Evolutionary conservation across 495 filamentous ascomycete species (phyloP), one percentile per base, ranked within the genome.

Genomic region (Pyrenula aspistea): DNA sequence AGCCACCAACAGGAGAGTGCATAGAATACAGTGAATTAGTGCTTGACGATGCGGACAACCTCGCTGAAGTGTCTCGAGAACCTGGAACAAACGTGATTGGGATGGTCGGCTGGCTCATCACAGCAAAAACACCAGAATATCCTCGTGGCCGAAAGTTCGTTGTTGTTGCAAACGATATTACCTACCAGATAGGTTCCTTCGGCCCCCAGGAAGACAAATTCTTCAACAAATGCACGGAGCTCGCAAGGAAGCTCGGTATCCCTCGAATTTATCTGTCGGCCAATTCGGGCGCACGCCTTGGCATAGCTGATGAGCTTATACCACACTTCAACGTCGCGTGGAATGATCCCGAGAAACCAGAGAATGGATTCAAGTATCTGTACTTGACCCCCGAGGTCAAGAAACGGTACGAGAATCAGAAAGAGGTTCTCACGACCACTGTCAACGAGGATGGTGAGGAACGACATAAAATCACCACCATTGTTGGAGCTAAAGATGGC

Each of bases 61-160:
- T 98, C 53, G 83, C 87, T 31, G 93, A 98, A 71, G 91, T 98
- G 57, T 83, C 86, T 59, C 88, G 93, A 56, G 94, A 96, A 65
- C 87, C 93, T 50, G 93, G 93, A 62, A 90, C 88, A 59, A 98
- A 98, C 76, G 85, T 81, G 25, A 88, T 91, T 67, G 93, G 94
- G 73, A 98, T 98, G 93, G 92, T 98, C 57, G 94, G 89, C 56
- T 98, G 93, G 93, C 77, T 98, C 56, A 83, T 96, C 67, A 95
- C 88, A 57, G 94, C 91, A n/a, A 86, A 85, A 64, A 97, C 94
- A 1, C 93, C 94, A n/a, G 93, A 98, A 70, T 98, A 97, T 66
- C 93, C 93, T 49, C 79, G 83, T 59, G 93, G 93, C 56, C 79
- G 93, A 55, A 85, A 88, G 63, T 97, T 97, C 71, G 79, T 98